Base-by-base conservation (phyloP, 2,329 filamentous ascomycete species). In the Penicillium nordicum region DNA sequence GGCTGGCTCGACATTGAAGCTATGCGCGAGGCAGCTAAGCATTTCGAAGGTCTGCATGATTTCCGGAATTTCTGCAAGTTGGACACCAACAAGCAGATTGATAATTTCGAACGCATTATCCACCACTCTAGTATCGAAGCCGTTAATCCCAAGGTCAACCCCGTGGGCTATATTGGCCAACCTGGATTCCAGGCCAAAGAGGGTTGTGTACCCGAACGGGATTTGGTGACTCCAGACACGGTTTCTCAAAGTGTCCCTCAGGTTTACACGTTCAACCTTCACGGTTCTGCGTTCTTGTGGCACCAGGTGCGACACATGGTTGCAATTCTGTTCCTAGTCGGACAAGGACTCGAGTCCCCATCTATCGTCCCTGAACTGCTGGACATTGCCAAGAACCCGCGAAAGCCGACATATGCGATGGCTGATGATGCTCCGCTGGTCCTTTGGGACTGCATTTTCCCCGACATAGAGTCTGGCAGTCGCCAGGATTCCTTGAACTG, bases 51-150 rank as follows among this genome's bases (percentile, higher is more conserved):
- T 6, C 74, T 86, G 50, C 90, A 97, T 74, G 94, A 99, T 77
- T 99, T 97, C 77, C 86, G 94, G 58, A 99, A 99, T 74, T 89
- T 97, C 70, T 97, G 94, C 82, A 96, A 96, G 74, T 81, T 97
- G 57, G 94, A 99, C 74, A 82, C 89, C 1, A 86, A 82, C 66
- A 97, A 97, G 79, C 90, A 96, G 74, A 90, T 96, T 65, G 85
- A 85, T 34, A 94, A 90, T 70, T 97, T 93, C 67, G 78, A 84
- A 65, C 82, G 94, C 41, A 82, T 84, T 42, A 91, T 99, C 65
- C 92, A 88, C 72, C 85, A 89, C 74, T 84, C 91, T 10, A 86
- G 88, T 66, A 89, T 99, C 60, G 86, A 90, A 57, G 83, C 88
- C 67, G 85, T 92, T 2, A 73, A 81, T 23, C 69, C 63, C 78